These are phyloP conservation scores for Gastrolobium villosum DNA, from an alignment of 306 rosid genomes.

Conservation along the genomic window DNA sequence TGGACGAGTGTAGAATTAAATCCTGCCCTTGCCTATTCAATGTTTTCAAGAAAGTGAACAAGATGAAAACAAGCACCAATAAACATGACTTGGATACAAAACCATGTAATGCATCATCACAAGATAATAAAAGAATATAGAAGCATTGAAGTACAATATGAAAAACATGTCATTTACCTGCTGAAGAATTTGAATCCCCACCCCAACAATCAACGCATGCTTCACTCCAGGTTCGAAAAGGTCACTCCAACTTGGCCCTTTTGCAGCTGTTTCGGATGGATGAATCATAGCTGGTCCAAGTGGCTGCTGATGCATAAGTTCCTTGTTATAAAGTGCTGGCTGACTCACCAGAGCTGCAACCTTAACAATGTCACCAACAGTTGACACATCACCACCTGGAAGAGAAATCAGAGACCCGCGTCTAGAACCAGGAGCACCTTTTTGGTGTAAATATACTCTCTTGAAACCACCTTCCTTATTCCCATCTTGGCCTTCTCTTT, in stretches of 20 bases:
- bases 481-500: constrained; percentile 76
- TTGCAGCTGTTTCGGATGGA: constrained; percentile 67
- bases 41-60: constrained; percentile 20
- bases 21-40: constrained; percentile 26
- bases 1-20: constrained; percentile 19
- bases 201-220: constrained; percentile 84
- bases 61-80: background rate
- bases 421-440: constrained; percentile 69
- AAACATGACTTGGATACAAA: background rate
- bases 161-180: constrained; percentile 62
- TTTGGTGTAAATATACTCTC: constrained; percentile 85
- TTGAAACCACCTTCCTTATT: constrained; percentile 77
- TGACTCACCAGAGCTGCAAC: constrained; percentile 91
- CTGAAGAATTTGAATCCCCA: constrained; percentile 90
- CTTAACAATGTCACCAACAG: constrained; percentile 67
- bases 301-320: constrained; percentile 72
- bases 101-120: constrained; percentile 17
- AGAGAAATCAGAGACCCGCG: constrained; percentile 74
- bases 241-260: constrained; percentile 81
- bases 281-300: constrained; percentile 93
- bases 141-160: background rate
- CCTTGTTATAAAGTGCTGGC: constrained; percentile 73
- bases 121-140: background rate
- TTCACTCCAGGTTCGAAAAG: constrained; percentile 94
- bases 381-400: constrained; percentile 66